phyloP scores from a whole-genome alignment of 352 stramenopile species.

The Phytophthora kernoviae region DNA sequence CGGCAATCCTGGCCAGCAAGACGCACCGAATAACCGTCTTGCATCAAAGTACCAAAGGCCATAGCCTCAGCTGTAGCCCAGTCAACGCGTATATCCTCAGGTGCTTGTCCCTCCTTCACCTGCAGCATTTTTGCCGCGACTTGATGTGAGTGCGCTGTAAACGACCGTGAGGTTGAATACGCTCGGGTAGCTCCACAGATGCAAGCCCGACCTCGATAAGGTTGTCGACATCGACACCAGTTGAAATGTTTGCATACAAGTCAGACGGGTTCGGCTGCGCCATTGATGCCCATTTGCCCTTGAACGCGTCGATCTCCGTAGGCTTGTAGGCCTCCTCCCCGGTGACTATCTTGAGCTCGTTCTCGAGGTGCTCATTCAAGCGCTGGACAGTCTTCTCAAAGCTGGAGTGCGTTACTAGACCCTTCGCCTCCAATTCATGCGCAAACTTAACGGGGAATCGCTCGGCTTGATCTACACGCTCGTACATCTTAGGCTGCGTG shows the following conservation, averaged over 20 bases:
- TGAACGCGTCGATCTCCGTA: slow-evolving; percentile 74
- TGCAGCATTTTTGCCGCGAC: slow-evolving; percentile 70
- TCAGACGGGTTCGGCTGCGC: slow-evolving; percentile 51
- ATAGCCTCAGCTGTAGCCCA: slow-evolving; percentile 90
- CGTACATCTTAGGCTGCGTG: slow-evolving; percentile 91
- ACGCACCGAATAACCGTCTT: slow-evolving; percentile 82
- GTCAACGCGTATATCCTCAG: slow-evolving; percentile 67
- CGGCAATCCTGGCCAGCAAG: slow-evolving; percentile 89
- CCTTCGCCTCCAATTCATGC: slow-evolving; percentile 58
- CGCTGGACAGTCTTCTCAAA: slow-evolving; percentile 66
- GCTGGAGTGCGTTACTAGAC: slow-evolving; percentile 56
- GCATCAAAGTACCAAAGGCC: slow-evolving; percentile 86
- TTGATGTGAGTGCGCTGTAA: slow-evolving; percentile 83
- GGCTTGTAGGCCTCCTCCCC: slow-evolving; percentile 55
- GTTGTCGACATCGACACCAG: slow-evolving; percentile 60
- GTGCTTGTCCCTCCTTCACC: slow-evolving; percentile 27
- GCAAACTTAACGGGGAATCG: slow-evolving; percentile 79
- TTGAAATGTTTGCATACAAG: slow-evolving; percentile 56
- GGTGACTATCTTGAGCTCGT: slow-evolving; percentile 58
- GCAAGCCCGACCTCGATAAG: slow-evolving; percentile 66
- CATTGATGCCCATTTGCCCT: slow-evolving; percentile 71
- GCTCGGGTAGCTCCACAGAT: slow-evolving; percentile 63
- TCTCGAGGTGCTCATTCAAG: slow-evolving; percentile 70
- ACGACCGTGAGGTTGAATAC: slow-evolving; percentile 67
- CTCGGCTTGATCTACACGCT: slow-evolving; percentile 60